A percentile compares a stretch with the other conserved stretches of the same genome.
phyloP scores from a whole-genome alignment of 1,284 basidiomycete genomes.

The Cystobasidium sp. region DNA sequence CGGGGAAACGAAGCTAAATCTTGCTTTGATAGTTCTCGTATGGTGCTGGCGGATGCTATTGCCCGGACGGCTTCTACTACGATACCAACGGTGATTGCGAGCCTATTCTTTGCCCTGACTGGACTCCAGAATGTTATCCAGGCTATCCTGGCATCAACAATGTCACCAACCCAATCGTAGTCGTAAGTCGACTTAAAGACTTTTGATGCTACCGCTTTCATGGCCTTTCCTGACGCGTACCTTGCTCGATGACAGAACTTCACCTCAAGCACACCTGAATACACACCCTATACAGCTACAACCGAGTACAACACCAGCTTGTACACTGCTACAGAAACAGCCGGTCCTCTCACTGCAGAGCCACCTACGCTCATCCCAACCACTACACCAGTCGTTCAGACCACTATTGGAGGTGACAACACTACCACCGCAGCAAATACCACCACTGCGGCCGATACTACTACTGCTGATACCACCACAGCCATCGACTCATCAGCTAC shows the following conservation, averaged over 20 bases:
- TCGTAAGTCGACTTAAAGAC: background rate
- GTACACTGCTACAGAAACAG: conserved; percentile 18
- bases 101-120: background rate
- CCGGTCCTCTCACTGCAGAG: background rate
- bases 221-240: too few relatives aligned
- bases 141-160: conserved; percentile 29
- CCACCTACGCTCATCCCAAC: conserved; percentile 22
- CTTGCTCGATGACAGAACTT: conserved; percentile 7
- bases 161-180: background rate
- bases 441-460: background rate
- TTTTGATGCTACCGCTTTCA: too few relatives aligned
- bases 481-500: background rate
- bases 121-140: conserved; percentile 18
- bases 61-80: conserved; percentile 32
- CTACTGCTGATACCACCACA: conserved; percentile 1
- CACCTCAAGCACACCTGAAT: background rate
- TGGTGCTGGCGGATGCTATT: conserved; percentile 27
- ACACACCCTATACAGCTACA: conserved; percentile 13
- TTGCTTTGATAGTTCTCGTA: background rate
- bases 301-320: conserved; percentile 18
- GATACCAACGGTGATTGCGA: conserved; percentile 21
- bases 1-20: background rate
- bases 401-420: conserved; percentile 11
- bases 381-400: conserved; percentile 7
- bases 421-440: background rate